Percentiles rank a stretch among this genome's conserved stretches.
Conservation (phyloP, 2,329 filamentous ascomycete species). For the Ceratocystis albifundus region DNA sequence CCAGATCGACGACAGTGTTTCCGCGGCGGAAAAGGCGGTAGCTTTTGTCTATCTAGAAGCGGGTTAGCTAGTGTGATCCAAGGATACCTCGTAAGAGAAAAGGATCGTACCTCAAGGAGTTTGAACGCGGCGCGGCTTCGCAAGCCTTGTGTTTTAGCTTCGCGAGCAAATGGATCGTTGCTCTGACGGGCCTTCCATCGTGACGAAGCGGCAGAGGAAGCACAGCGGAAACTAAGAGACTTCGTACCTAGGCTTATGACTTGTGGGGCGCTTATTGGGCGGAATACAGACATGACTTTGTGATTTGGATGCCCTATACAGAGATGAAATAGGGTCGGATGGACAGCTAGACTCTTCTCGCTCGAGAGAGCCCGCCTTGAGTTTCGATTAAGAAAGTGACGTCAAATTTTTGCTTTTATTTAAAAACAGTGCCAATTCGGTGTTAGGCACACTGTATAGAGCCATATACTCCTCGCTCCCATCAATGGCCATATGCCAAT, state of each 20-base stretch:
- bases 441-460: background rate
- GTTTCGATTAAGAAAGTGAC: background rate
- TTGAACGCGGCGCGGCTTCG: conserved; percentile 93
- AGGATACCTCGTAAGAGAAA: background rate
- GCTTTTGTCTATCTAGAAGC: conserved; percentile 61
- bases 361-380: background rate
- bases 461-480: background rate
- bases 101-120: conserved; percentile 58
- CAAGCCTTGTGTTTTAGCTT: conserved; percentile 66
- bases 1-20: conserved; percentile 82
- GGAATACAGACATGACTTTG: background rate
- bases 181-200: conserved; percentile 74
- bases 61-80: background rate
- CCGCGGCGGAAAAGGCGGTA: conserved; percentile 67
- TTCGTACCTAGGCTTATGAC: background rate
- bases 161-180: conserved; percentile 58
- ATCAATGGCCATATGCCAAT: background rate
- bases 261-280: background rate
- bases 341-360: too few relatives aligned
- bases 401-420: background rate
- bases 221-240: background rate
- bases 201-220: conserved; percentile 26
- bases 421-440: background rate
- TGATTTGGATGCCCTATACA: background rate
- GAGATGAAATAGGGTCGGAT: background rate